These are phyloP conservation scores for Candida verbasci DNA, from an alignment of 805 yeast species.

Conservation along the genomic window DNA sequence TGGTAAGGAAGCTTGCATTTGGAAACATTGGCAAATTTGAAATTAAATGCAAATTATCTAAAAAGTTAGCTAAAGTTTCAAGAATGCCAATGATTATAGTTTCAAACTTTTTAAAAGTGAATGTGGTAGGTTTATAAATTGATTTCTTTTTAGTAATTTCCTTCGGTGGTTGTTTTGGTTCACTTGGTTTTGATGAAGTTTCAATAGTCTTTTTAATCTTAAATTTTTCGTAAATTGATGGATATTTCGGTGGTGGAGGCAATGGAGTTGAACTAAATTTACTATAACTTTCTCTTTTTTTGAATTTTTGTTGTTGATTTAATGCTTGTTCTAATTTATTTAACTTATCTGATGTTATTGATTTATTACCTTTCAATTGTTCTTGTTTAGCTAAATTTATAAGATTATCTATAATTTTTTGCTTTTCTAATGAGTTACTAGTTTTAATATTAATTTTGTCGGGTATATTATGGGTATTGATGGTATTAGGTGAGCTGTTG, in stretches of 20 bases:
- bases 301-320: constrained; percentile 10
- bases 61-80: constrained; percentile 34
- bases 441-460: neutral
- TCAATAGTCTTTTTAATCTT: constrained; percentile 14
- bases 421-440: constrained; percentile 6
- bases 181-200: too few species aligned
- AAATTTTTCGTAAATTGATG: constrained; percentile 32
- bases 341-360: constrained; percentile 35
- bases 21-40: constrained; percentile 43
- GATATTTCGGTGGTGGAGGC: constrained; percentile 24
- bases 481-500: neutral
- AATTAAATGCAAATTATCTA: constrained; percentile 39
- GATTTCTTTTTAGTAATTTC: constrained; percentile 1
- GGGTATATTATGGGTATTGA: neutral
- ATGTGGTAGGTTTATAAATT: constrained; percentile 9
- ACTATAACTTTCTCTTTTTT: constrained; percentile 4
- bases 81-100: constrained; percentile 22
- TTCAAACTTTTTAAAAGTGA: constrained; percentile 30
- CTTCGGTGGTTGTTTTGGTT: constrained; percentile 1
- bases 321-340: constrained; percentile 25
- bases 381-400: constrained; percentile 32
- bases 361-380: constrained; percentile 31
- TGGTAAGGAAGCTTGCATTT: constrained; percentile 15
- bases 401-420: constrained; percentile 24
- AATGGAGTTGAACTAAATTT: constrained; percentile 13